These are phyloP conservation scores for Madurella fahalii DNA, from an alignment of 2,329 filamentous ascomycete species.

Conservation along the genomic window DNA sequence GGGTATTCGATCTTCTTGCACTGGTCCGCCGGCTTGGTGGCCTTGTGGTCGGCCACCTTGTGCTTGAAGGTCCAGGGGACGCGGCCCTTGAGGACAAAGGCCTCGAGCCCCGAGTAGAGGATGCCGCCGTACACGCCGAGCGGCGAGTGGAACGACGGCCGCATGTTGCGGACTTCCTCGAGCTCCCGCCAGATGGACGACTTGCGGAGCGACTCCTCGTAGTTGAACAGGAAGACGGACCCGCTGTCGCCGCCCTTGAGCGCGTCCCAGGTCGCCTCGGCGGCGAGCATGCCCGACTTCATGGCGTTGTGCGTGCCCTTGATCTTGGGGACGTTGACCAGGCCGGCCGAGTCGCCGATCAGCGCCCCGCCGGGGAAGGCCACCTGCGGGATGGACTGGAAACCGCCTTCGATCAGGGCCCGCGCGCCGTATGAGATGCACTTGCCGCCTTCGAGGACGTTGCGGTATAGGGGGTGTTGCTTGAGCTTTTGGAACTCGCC, in stretches of 20 bases:
- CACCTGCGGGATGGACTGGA: constrained; percentile 95
- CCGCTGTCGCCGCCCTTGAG: constrained; percentile 55
- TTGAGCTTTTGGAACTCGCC: constrained; percentile 98
- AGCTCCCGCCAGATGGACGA: constrained; percentile 93
- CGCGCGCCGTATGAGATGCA: constrained; percentile 95
- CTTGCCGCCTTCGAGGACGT: constrained; percentile 89
- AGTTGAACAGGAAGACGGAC: constrained; percentile 88
- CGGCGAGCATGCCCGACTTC: constrained; percentile 94
- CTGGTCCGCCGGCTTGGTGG: constrained; percentile 74
- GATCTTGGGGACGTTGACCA: constrained; percentile 96
- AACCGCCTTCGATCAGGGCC: constrained; percentile 88
- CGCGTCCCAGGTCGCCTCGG: constrained; percentile 82
- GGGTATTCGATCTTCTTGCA: constrained; percentile 91
- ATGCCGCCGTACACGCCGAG: constrained; percentile 87
- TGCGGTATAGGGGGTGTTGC: constrained; percentile 85
- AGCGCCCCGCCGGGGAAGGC: constrained; percentile 93
- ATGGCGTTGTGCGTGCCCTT: constrained; percentile 98
- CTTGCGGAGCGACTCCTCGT: constrained; percentile 81
- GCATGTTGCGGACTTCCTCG: constrained; percentile 94
- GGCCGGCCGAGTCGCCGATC: constrained; percentile 93
- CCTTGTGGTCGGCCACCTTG: constrained; percentile 68
- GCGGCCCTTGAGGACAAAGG: constrained; percentile 78
- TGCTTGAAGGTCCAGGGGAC: constrained; percentile 92
- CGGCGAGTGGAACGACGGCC: constrained; percentile 85
- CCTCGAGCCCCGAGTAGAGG: constrained; percentile 88